Percentiles rank a stretch among this genome's conserved stretches.
These are phyloP conservation scores for Alternaria arborescens DNA, from an alignment of 2,329 filamentous ascomycete species.

Conservation along the genomic window DNA sequence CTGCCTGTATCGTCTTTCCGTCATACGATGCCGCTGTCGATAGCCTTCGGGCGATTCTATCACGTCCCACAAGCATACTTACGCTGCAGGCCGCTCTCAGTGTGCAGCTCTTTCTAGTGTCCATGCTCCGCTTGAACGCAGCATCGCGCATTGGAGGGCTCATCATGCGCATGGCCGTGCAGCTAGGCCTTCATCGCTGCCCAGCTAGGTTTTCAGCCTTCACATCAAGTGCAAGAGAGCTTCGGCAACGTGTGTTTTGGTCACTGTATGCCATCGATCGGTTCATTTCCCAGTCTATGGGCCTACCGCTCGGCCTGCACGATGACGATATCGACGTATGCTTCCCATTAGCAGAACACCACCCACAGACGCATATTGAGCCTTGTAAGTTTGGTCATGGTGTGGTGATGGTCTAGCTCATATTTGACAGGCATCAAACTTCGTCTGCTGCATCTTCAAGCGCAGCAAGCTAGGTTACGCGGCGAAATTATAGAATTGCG, in stretches of 20 bases:
- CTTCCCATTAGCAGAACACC: slow-evolving; percentile 60
- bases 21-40: slow-evolving; percentile 61
- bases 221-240: slow-evolving; percentile 55
- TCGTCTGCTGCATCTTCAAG: slow-evolving; percentile 44
- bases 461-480: slow-evolving; percentile 60
- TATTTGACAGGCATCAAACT: slow-evolving; percentile 19
- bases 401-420: background rate
- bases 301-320: slow-evolving; percentile 63
- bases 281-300: slow-evolving; percentile 65
- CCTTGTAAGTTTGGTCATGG: slow-evolving; percentile 16
- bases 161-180: slow-evolving; percentile 64
- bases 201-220: slow-evolving; percentile 63
- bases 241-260: slow-evolving; percentile 65
- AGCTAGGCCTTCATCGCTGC: slow-evolving; percentile 67
- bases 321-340: slow-evolving; percentile 69
- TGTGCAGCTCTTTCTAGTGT: slow-evolving; percentile 64
- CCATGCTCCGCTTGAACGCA: slow-evolving; percentile 65
- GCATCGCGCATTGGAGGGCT: slow-evolving; percentile 65
- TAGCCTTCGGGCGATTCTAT: slow-evolving; percentile 58
- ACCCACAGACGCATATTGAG: slow-evolving; percentile 35
- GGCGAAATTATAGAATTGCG: slow-evolving; percentile 63
- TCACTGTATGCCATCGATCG: slow-evolving; percentile 65
- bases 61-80: slow-evolving; percentile 57
- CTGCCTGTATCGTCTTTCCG: slow-evolving; percentile 57
- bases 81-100: slow-evolving; percentile 60